Base-by-base conservation (phyloP, 768 basidiomycete species). In the Tulasnella sp. region DNA sequence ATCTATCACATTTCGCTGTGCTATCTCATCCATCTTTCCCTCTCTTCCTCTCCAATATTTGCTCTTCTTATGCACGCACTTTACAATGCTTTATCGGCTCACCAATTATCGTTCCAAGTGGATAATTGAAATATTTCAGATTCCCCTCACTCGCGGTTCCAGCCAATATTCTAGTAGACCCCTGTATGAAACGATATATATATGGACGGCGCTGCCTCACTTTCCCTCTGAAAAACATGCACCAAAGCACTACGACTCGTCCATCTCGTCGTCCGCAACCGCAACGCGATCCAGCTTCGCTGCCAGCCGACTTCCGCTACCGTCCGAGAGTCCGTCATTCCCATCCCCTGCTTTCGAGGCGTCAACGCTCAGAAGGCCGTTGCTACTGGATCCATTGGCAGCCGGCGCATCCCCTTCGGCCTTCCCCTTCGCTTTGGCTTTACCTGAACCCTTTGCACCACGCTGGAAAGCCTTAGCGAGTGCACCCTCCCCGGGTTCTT, bases 391-490 rank as follows among this genome's bases (percentile, higher is more conserved):
- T 35, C 61, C 61, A 15, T 67, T 67, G 32, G 61, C 61, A 35
- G 26, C 61, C 15, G 61, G 15, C 26, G 61, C 61, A 3, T 67
- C 61, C 32, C 61, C 61, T 15, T 67, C 61, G 15, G 61, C 5
- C 61, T 67, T 67, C 4, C 73, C 46, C 51, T 74, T 48, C 20
- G 32, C 42, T 18, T 76, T 76, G 26, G 26, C 55, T 76, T 76
- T 51, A 7, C 75, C 48, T 37, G 73, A 48, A 42, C 73, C 73
- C 35, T 74, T 48, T 67, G 61, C 32, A 67, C 61, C 61, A 26
- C 32, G 26, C 32, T 67, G 61, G 61, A 67, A 67, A 26, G 61
- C 61, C 32, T 67, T 67, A 26, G 61, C 61, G 61, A 67, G 61
- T 3, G 61, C 61, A 32, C 61, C 61, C 13, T 67, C 61, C 29